Evolutionary conservation across 305 asterid genomes (phyloP).

Genomic region (Ruellia speciosa): DNA sequence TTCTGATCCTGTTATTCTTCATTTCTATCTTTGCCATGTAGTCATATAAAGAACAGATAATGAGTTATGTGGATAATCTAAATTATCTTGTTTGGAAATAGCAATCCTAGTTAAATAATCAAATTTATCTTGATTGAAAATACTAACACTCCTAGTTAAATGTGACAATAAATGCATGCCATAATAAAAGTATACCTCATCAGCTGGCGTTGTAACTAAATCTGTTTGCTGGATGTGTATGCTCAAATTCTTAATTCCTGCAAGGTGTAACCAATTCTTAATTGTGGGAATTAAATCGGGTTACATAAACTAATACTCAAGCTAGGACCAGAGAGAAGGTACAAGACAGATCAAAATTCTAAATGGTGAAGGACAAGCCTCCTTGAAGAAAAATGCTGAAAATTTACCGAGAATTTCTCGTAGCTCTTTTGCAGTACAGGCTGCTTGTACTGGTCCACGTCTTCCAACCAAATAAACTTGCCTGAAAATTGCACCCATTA

Average conservation of each 20-base stretch:
- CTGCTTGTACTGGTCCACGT: conserved; percentile 94
- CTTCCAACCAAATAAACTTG: conserved; percentile 89
- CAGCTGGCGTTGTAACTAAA: conserved; percentile 53
- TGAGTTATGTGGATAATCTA: conserved; percentile 23
- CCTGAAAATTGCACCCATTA: conserved; percentile 34
- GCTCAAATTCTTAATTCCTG: conserved; percentile 63
- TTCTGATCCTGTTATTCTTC: conserved; percentile 76
- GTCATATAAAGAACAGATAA: conserved; percentile 21
- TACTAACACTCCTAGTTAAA: conserved; percentile 2
- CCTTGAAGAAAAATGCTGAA: conserved; percentile 7
- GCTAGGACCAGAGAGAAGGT: background rate
- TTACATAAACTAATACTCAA: conserved; percentile 1
- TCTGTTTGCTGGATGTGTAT: conserved; percentile 49
- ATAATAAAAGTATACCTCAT: conserved; percentile 46
- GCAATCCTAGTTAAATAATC: conserved; percentile 1
- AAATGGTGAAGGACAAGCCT: conserved; percentile 5
- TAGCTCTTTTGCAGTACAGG: conserved; percentile 90
- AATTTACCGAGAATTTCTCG: conserved; percentile 72
- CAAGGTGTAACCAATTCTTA: conserved; percentile 12
- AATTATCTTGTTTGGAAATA: conserved; percentile 2
- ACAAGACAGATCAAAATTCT: background rate
- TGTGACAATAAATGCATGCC: conserved; percentile 9
- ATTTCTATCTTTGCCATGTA: conserved; percentile 68
- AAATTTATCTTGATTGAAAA: background rate
- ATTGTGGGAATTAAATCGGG: conserved; percentile 4